These are phyloP conservation scores for Leccinum arenicola DNA, from an alignment of 768 basidiomycete genomes.

Conservation along the genomic window DNA sequence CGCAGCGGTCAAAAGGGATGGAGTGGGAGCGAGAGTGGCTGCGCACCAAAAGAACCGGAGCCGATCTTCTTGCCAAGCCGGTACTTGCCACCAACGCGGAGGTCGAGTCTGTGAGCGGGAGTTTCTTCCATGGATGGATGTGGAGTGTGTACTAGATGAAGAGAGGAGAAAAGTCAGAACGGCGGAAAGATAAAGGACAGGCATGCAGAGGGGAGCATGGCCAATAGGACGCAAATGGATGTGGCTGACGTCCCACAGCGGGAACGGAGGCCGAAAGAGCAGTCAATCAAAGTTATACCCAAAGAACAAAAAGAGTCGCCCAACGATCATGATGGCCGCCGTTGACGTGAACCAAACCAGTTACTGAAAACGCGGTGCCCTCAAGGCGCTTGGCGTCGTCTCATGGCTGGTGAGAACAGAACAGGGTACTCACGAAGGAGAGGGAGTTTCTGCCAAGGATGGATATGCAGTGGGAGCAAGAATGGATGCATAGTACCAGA, in stretches of 20 bases:
- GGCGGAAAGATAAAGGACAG: constrained; percentile 20
- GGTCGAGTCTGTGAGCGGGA: constrained; percentile 70
- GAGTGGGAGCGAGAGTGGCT: background rate
- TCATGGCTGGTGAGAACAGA: constrained; percentile 10
- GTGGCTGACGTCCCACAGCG: constrained; percentile 32
- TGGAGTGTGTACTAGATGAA: constrained; percentile 9
- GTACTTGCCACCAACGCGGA: constrained; percentile 92
- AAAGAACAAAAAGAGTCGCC: background rate
- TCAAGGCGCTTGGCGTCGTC: constrained; percentile 23
- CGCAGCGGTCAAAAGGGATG: constrained; percentile 7
- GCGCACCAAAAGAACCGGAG: constrained; percentile 93
- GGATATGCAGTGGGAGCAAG: no score
- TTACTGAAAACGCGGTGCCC: constrained; percentile 27
- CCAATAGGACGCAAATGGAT: constrained; percentile 32
- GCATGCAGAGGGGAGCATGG: constrained; percentile 32
- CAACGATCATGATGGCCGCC: constrained; percentile 6
- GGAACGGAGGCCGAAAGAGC: constrained; percentile 1
- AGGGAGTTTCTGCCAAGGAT: background rate
- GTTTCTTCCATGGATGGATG: constrained; percentile 65
- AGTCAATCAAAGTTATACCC: background rate
- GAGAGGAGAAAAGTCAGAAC: constrained; percentile 15
- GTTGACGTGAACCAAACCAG: constrained; percentile 2
- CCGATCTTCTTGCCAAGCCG: constrained; percentile 99
- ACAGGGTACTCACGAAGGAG: constrained; percentile 26
- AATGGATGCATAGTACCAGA: no score